These are phyloP conservation scores for Fomitopsis palustris DNA, from an alignment of 1,284 basidiomycete genomes.

Conservation along the genomic window DNA sequence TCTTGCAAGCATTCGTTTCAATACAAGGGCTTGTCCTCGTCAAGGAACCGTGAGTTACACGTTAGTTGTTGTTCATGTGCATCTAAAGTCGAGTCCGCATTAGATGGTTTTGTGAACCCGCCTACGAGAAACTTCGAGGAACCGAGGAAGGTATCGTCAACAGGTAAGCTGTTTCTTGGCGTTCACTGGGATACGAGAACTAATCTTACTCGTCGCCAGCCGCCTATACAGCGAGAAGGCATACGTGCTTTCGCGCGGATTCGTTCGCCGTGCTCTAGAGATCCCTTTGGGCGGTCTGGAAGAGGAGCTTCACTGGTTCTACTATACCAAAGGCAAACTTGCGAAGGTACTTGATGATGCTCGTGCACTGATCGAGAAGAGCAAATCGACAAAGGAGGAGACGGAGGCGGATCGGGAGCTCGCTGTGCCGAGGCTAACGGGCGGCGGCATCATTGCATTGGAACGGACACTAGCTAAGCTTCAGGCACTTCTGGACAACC, in stretches of 20 bases:
- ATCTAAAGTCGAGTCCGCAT: constrained; percentile 4
- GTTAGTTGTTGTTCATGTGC: neutral
- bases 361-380: constrained; percentile 64
- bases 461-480: constrained; percentile 59
- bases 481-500: constrained; percentile 24
- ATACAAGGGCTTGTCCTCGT: constrained; percentile 93
- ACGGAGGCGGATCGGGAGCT: constrained; percentile 47
- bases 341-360: constrained; percentile 68
- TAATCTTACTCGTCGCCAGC: constrained; percentile 33
- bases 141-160: constrained; percentile 89
- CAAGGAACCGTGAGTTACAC: constrained; percentile 74
- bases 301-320: constrained; percentile 73
- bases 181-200: neutral
- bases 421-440: constrained; percentile 73
- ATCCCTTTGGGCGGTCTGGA: constrained; percentile 71
- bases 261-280: constrained; percentile 84
- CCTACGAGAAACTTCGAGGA: constrained; percentile 85
- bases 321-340: constrained; percentile 63
- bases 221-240: constrained; percentile 90
- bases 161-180: constrained; percentile 40
- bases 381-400: constrained; percentile 38
- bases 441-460: constrained; percentile 79
- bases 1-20: constrained; percentile 90
- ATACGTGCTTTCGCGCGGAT: constrained; percentile 85
- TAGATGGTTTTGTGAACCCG: constrained; percentile 90